Percentiles rank a stretch among this genome's conserved stretches.
Evolutionary conservation across 2,329 filamentous ascomycete species (phyloP).

Genomic region (Stemphylium lycopersici): DNA sequence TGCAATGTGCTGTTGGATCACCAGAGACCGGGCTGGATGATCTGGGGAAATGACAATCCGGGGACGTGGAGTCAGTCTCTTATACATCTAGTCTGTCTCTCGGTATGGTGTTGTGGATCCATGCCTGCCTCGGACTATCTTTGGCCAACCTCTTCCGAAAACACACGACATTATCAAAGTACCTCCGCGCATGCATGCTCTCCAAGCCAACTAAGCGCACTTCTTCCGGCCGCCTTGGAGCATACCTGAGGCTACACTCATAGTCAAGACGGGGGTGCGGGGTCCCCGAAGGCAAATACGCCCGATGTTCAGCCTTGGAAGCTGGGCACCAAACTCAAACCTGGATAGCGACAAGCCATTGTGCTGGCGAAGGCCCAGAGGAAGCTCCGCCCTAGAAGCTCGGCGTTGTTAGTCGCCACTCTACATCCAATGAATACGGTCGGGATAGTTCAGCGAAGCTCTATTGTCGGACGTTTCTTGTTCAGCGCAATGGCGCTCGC

Average conservation of each 20-base stretch:
- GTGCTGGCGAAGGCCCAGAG: slow-evolving; percentile 15
- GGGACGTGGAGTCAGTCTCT: slow-evolving; percentile 25
- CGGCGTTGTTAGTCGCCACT: slow-evolving; percentile 15
- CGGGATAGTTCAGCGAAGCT: slow-evolving; percentile 2
- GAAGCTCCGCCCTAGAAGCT: slow-evolving; percentile 18
- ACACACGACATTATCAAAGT: slow-evolving; percentile 13
- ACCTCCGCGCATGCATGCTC: slow-evolving; percentile 20
- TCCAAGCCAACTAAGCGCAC: slow-evolving; percentile 32
- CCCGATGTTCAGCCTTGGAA: slow-evolving; percentile 9
- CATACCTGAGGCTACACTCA: slow-evolving; percentile 13
- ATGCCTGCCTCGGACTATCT: slow-evolving; percentile 3
- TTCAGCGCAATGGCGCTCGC: slow-evolving; percentile 3
- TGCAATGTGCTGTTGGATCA: slow-evolving; percentile 21
- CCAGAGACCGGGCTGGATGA: slow-evolving; percentile 28
- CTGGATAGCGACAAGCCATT: slow-evolving; percentile 11
- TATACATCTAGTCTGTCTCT: slow-evolving; percentile 19
- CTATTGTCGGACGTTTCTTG: slow-evolving; percentile 7
- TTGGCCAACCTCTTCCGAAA: slow-evolving; percentile 19
- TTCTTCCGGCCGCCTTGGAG: slow-evolving; percentile 33
- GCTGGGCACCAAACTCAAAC: background rate
- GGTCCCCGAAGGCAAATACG: slow-evolving; percentile 17
- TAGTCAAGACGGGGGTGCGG: slow-evolving; percentile 12
- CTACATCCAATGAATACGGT: slow-evolving; percentile 1
- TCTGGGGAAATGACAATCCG: slow-evolving; percentile 32
- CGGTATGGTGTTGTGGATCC: background rate